Conservation (phyloP, 257 asterid genomes). For the Solanum phureja region DNA sequence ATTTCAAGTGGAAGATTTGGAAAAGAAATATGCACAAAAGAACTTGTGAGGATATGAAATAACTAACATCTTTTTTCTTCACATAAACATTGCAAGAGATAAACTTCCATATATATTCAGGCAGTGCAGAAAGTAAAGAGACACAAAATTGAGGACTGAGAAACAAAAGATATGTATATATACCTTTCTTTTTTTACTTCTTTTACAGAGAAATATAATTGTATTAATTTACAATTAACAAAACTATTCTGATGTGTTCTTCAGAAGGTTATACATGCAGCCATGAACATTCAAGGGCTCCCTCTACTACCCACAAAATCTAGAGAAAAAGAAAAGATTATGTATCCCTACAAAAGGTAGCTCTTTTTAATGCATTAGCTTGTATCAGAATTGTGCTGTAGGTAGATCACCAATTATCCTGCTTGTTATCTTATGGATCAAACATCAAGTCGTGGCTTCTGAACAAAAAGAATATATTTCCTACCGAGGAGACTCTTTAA, state of each 20-base stretch:
- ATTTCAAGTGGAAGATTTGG: not conserved
- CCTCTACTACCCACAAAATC: not conserved
- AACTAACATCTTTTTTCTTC: not conserved
- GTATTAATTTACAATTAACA: conserved; percentile 2
- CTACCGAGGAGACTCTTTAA: not conserved
- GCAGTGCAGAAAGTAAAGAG: not conserved
- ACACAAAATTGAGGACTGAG: not conserved
- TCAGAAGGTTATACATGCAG: not conserved
- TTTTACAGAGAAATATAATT: not conserved
- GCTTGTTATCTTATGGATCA: not conserved
- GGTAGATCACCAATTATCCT: not conserved
- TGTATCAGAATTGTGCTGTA: not conserved
- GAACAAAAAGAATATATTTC: not conserved
- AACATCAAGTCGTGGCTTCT: conserved; percentile 1
- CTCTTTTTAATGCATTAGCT: not conserved
- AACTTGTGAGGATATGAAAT: not conserved
- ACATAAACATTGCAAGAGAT: not conserved
- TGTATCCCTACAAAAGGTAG: not conserved
- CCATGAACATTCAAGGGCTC: not conserved
- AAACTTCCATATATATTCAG: not conserved
- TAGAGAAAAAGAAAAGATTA: not conserved
- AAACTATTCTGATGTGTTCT: not conserved
- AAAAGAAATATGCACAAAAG: not conserved
- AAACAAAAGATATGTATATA: not conserved
- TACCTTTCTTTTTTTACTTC: not conserved